Percentiles rank a stretch among this genome's conserved stretches.
phyloP scores from a whole-genome alignment of 768 basidiomycete genomes.

The Termitomyces sp. region DNA sequence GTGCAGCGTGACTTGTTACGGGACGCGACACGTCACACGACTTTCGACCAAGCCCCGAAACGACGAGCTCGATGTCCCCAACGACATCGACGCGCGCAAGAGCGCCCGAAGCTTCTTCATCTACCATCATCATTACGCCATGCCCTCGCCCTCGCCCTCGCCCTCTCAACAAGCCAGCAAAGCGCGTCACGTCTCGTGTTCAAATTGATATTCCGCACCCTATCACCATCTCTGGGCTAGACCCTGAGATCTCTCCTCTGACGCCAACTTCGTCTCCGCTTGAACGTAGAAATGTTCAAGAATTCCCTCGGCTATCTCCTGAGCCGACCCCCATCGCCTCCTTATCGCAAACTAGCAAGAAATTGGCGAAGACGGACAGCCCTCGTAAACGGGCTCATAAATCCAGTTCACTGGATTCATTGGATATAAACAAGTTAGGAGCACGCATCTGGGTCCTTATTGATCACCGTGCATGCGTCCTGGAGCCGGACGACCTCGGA shows the following conservation, averaged over 20 bases:
- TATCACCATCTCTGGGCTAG: neutral
- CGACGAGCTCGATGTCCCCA: slow-evolving; percentile 6
- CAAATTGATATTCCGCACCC: neutral
- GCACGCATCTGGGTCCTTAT: slow-evolving; percentile 51
- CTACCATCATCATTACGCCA: neutral
- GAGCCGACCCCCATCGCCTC: neutral
- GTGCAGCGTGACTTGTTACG: neutral
- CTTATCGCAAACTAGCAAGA: neutral
- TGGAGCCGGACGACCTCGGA: slow-evolving; percentile 22
- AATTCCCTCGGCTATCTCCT: slow-evolving; percentile 2
- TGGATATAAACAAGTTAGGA: slow-evolving; percentile 26
- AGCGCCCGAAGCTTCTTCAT: neutral
- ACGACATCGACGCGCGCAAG: slow-evolving; percentile 4
- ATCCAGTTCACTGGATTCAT: slow-evolving; percentile 3
- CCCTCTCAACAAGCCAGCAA: slow-evolving; percentile 6
- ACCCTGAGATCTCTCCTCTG: slow-evolving; percentile 14
- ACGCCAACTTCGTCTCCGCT: slow-evolving; percentile 12
- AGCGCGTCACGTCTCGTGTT: neutral
- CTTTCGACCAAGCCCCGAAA: neutral
- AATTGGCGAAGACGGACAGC: neutral
- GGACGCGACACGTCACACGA: neutral
- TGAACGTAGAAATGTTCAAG: neutral
- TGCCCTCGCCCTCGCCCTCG: slow-evolving; percentile 6
- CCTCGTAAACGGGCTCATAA: slow-evolving; percentile 4
- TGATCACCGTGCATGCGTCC: slow-evolving; percentile 31